Evolutionary conservation across 2,329 filamentous ascomycete genomes (phyloP), one percentile per base, ranked within the genome.

Genomic region (Botrytis aclada): DNA sequence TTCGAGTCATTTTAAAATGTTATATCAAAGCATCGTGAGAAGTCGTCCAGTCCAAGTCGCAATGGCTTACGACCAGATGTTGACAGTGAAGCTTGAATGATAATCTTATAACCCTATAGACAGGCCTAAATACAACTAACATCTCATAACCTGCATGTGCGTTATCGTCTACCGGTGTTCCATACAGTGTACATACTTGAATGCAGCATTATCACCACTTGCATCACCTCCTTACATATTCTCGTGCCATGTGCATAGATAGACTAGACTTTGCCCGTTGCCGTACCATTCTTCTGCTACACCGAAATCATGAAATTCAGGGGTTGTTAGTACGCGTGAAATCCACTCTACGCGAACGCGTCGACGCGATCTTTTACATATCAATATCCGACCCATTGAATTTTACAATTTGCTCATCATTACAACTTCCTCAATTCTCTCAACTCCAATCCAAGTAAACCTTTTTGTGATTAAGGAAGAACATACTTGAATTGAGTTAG

Each of bases 401-500:
- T 34, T 60, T 71, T 16, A 25, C 51, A 29, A 29, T 56, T 62
- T 39, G 25, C 51, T 65, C 45, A 54, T 14, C 65, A 37, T 71
- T 66, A 58, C 61, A 71, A 45, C 70, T 66, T 71, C 61, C 70
- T 41, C n/a, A 34, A 37, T 45, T 56, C 18, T 43, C 41, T 69
- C 41, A 45, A 70, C 25, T 70, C n/a, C 69, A 64, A 63, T 70
- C n/a, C 69, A 64, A 63, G 56, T 54, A 43, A 25, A 70, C 32
- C n/a, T 54, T 32, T 58, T 39, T 43, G 29, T 56, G 32, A 47
- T 43, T 60, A 72, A 73, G 76, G 70, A 74, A 74, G 73, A 76
- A 65, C 74, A 45, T 25, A 60, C 43, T 72, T 45, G 63, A 69
- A n/a, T 69, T 69, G 69, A 29, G 41, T 61, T 58, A 47, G 37